A percentile compares a stretch with the other conserved stretches of the same genome.
Conservation (phyloP, 495 filamentous ascomycete genomes). For the Neurospora intermedia region DNA sequence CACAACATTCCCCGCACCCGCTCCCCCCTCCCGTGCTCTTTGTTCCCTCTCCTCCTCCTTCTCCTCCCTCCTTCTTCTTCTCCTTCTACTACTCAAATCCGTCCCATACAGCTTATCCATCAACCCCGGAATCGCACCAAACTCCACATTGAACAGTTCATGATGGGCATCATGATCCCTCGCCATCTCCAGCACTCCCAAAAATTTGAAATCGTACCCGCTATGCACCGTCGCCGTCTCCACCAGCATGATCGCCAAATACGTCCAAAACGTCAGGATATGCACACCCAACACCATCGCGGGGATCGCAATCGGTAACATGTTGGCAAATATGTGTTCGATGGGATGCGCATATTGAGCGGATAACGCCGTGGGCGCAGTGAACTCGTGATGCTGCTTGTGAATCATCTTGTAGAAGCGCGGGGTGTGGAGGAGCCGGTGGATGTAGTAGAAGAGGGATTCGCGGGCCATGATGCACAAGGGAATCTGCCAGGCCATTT, state of each 20-base stretch:
- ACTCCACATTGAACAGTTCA: conserved; percentile 32
- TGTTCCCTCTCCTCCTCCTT: background rate
- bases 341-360: conserved; percentile 49
- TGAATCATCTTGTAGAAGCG: conserved; percentile 41
- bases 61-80: conserved; percentile 7
- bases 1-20: background rate
- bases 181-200: conserved; percentile 20
- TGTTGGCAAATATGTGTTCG: conserved; percentile 46
- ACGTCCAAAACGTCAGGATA: conserved; percentile 42
- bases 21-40: background rate
- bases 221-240: conserved; percentile 44
- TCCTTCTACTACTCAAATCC: conserved; percentile 13
- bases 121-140: conserved; percentile 24
- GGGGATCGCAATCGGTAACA: conserved; percentile 42
- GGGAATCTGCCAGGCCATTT: conserved; percentile 33
- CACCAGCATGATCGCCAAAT: conserved; percentile 34
- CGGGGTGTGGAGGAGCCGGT: conserved; percentile 44
- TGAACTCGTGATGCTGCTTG: conserved; percentile 48
- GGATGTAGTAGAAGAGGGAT: conserved; percentile 44
- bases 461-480: conserved; percentile 40
- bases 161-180: conserved; percentile 46
- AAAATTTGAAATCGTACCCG: conserved; percentile 39
- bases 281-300: conserved; percentile 37
- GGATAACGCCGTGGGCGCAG: conserved; percentile 45
- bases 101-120: conserved; percentile 37